Evolutionary conservation across 1,139 yeast species (phyloP).

Genomic region (Blastobotrys buckinghamii): DNA sequence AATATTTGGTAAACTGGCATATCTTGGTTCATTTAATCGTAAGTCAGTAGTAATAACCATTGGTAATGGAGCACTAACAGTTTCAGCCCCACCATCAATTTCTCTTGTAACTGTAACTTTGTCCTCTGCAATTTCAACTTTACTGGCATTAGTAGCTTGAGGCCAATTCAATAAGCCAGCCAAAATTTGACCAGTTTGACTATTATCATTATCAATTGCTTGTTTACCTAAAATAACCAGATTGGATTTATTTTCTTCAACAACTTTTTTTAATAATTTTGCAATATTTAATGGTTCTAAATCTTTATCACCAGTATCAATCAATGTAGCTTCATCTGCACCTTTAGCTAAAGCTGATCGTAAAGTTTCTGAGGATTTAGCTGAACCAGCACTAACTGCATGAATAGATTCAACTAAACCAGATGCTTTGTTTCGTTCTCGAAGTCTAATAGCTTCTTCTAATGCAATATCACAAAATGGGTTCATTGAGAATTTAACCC

Average conservation of each 20-base stretch:
- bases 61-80: slow-evolving; percentile 73
- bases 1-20: slow-evolving; percentile 86
- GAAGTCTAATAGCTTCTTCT: slow-evolving; percentile 83
- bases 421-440: slow-evolving; percentile 55
- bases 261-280: slow-evolving; percentile 69
- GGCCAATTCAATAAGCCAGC: slow-evolving; percentile 97
- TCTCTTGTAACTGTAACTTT: slow-evolving; percentile 78
- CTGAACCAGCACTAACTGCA: slow-evolving; percentile 88
- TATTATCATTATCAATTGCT: slow-evolving; percentile 91
- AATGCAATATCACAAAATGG: slow-evolving; percentile 96
- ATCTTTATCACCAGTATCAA: slow-evolving; percentile 64
- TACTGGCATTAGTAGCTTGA: slow-evolving; percentile 94
- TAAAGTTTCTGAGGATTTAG: slow-evolving; percentile 81
- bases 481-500: slow-evolving; percentile 88
- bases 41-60: slow-evolving; percentile 86
- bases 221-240: slow-evolving; percentile 89
- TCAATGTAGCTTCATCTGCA: slow-evolving; percentile 75
- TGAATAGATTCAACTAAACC: slow-evolving; percentile 69
- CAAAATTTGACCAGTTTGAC: slow-evolving; percentile 96
- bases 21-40: slow-evolving; percentile 90
- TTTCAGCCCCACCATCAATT: slow-evolving; percentile 92
- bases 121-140: slow-evolving; percentile 61
- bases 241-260: slow-evolving; percentile 65
- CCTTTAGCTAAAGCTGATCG: slow-evolving; percentile 94
- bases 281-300: slow-evolving; percentile 92